Base-by-base conservation (phyloP, 805 yeast genomes). In the Saccharomycopsis olivae region DNA sequence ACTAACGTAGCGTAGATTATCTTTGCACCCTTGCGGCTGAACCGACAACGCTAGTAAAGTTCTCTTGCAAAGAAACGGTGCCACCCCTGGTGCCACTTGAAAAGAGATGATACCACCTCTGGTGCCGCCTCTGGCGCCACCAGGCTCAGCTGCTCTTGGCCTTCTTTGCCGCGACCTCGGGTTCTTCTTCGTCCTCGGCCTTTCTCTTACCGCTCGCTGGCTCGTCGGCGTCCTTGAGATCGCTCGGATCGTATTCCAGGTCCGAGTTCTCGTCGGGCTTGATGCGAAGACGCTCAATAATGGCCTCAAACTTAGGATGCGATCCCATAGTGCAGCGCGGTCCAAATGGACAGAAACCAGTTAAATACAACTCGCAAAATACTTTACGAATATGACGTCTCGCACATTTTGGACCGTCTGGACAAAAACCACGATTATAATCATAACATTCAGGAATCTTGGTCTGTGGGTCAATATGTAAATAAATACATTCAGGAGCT, bases 271-370 rank as follows among this genome's bases (percentile, higher is more conserved):
- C 55, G 41, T 57, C 61, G 1, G 60, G 60, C 48, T 54, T 53
- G 28, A 58, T 58, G 54, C 62, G 58, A 36, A 61, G 36, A 30
- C 54, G 53, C 11, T 60, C 71, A 20, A 71, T 69, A 16, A 69
- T 49, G 40, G 64, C 55, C 34, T 73, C 75, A 50, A 84, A 85
- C 52, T 73, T 73, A 1, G 96, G 96, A 65, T 92, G 98, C n/a
- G 78, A 73, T 50, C 64, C 69, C 51, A 71, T 83, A 49, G 71
- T 70, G 58, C 94, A 85, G 27, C 71, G 74, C 2, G 76, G 73
- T 1, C 97, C 97, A 52, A 75, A 69, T 1, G 96, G 96, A 61
- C 97, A 89, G 55, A 89, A 89, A 1, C 99, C 98, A 0, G 88
- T 75, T 39, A 92, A 55, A 58, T 74, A 92, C 39, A 78, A 62